Percentiles rank a stretch among this genome's conserved stretches.
phyloP scores from a whole-genome alignment of 805 yeast genomes.

The Candida silvatica region DNA sequence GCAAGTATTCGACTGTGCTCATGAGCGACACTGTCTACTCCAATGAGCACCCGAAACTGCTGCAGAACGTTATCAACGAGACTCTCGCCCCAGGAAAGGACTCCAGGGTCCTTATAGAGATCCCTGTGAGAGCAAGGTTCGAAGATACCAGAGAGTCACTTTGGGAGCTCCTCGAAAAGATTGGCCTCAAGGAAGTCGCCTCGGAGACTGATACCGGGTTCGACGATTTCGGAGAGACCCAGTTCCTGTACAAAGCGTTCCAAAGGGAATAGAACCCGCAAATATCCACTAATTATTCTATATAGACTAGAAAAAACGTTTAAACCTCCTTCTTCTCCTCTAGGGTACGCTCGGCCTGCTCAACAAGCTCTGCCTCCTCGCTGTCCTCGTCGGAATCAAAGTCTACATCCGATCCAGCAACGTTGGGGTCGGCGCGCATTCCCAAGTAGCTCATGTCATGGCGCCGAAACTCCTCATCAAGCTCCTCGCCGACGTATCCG shows the following conservation, averaged over 20 bases:
- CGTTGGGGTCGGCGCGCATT: not conserved
- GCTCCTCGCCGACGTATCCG: not conserved
- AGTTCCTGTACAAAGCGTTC: slow-evolving; percentile 41
- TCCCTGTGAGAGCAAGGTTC: slow-evolving; percentile 66
- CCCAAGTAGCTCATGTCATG: slow-evolving; percentile 7
- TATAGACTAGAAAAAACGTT: not conserved
- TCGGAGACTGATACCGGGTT: slow-evolving; percentile 49
- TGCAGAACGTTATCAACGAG: slow-evolving; percentile 46
- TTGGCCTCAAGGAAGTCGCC: slow-evolving; percentile 27
- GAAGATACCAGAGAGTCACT: slow-evolving; percentile 54
- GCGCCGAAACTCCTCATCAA: not conserved
- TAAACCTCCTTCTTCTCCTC: not conserved
- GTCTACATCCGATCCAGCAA: slow-evolving; percentile 7
- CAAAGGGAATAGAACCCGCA: slow-evolving; percentile 8
- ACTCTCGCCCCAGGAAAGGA: slow-evolving; percentile 29
- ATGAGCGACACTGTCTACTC: slow-evolving; percentile 90
- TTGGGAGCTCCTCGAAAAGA: slow-evolving; percentile 41
- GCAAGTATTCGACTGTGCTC: slow-evolving; percentile 48
- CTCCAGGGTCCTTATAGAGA: slow-evolving; percentile 53
- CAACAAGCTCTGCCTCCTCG: slow-evolving; percentile 1
- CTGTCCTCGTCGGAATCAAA: too few relatives aligned
- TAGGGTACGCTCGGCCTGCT: not conserved
- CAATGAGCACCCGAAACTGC: slow-evolving; percentile 67
- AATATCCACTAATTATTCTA: not conserved
- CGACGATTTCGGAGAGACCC: slow-evolving; percentile 80